Conservation (phyloP, 495 filamentous ascomycete genomes). For the Aspergillus cavernicola region DNA sequence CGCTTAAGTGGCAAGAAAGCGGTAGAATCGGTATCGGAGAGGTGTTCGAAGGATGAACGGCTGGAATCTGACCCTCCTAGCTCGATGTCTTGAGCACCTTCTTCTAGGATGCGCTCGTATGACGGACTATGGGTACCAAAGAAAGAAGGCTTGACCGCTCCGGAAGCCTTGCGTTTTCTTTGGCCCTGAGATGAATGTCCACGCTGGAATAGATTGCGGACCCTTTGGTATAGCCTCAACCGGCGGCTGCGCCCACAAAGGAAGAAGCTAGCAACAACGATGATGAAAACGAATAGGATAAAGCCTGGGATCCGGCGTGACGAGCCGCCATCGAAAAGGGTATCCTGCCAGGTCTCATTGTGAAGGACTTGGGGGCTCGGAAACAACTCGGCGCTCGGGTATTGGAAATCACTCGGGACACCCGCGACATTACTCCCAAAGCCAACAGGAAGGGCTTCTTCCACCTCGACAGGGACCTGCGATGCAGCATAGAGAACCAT, state of each 20-base stretch:
- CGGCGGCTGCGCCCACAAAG: conserved; percentile 70
- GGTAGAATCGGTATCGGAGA: conserved; percentile 31
- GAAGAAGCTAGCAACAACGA: conserved; percentile 63
- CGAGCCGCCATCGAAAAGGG: conserved; percentile 56
- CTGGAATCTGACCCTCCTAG: conserved; percentile 61
- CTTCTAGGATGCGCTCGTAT: conserved; percentile 86
- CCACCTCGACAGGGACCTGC: conserved; percentile 64
- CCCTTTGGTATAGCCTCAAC: conserved; percentile 56
- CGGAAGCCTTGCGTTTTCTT: conserved; percentile 51
- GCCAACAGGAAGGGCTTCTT: conserved; percentile 70
- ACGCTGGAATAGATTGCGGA: conserved; percentile 49
- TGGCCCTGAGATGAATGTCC: conserved; percentile 50
- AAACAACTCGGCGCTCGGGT: conserved; percentile 61
- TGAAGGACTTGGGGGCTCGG: conserved; percentile 44
- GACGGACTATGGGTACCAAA: conserved; percentile 54
- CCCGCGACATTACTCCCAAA: conserved; percentile 78
- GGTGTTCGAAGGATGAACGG: conserved; percentile 45
- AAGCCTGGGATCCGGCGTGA: conserved; percentile 69
- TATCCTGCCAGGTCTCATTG: conserved; percentile 70
- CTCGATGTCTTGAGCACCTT: conserved; percentile 68
- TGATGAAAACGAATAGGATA: conserved; percentile 67
- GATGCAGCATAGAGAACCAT: conserved; percentile 96
- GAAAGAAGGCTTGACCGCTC: conserved; percentile 45
- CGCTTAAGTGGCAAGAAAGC: conserved; percentile 33
- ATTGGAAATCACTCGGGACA: conserved; percentile 76